Evolutionary conservation across 139 green algal species (phyloP).

Genomic region (Monoraphidium neglectum): DNA sequence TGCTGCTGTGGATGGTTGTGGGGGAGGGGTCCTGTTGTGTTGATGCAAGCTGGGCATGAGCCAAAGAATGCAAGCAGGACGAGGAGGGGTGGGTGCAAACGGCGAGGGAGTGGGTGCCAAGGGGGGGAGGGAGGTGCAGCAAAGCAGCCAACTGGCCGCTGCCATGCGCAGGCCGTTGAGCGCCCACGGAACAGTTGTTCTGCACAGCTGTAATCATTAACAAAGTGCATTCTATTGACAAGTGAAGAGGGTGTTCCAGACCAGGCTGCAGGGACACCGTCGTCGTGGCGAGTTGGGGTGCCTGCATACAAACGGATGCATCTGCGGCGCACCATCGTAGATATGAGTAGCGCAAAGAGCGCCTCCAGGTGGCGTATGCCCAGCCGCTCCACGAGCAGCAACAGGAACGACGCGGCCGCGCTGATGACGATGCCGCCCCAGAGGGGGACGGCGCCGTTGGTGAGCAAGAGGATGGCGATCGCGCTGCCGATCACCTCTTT

Average conservation of each 20-base stretch:
- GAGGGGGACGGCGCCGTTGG: conserved; percentile 62
- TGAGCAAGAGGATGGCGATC: conserved; percentile 82
- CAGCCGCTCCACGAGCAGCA: conserved; percentile 66
- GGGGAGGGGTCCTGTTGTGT: no score
- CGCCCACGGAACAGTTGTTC: no score
- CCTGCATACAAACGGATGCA: neutral
- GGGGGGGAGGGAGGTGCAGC: no score
- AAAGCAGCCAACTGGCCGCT: no score
- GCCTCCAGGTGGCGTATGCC: conserved; percentile 77
- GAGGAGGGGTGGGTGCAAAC: no score
- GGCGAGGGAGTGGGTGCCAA: no score
- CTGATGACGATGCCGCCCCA: conserved; percentile 61
- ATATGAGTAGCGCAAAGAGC: conserved; percentile 71
- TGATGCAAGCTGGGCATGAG: no score
- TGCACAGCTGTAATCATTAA: neutral
- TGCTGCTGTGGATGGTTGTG: no score
- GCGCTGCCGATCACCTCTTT: conserved; percentile 77
- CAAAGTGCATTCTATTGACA: neutral
- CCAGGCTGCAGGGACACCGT: neutral
- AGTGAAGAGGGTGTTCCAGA: neutral
- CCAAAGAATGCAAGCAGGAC: no score
- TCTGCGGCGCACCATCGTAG: conserved; percentile 58
- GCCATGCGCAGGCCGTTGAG: no score
- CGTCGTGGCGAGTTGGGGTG: neutral
- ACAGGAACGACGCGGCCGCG: conserved; percentile 50